Evolutionary conservation across 257 asterid genomes (phyloP), one percentile per base, ranked within the genome.

Genomic region (Osmanthus fragrans): DNA sequence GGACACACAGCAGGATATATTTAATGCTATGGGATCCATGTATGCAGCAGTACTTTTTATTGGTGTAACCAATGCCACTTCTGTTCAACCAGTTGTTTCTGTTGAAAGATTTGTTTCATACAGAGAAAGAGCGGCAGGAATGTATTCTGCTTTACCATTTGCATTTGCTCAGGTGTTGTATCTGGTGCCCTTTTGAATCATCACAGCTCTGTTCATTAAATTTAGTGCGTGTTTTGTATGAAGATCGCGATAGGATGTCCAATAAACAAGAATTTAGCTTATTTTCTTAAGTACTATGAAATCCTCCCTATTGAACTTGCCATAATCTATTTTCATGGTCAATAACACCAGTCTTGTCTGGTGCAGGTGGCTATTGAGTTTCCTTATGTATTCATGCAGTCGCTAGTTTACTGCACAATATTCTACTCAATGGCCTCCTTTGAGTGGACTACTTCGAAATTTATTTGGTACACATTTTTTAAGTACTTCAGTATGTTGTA

Each of bases 1-100:
- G 87, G 97, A 89, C 13, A 79, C 92, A 16, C 97, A 94, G 87
- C 97, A 92, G 85, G 97, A 94, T 82, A 80, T 94, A 82, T 94
- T 94, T 77, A 94, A 94, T 75, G 98, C 98, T 49, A 90, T 94
- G 98, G 97, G 98, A 76, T 90, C 98, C 73, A 83, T 94, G 93
- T 94, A 94, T 69, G 89, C 84, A 3, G 98, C 98, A 29, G 97
- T 94, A 76, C 85, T 94, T 75, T 92, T 94, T 75, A 75, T 94
- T 76, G 98, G 98, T 76, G 76, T 92, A 72, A 94, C 98, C 70
- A 94, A 94, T 73, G 92, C 85, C 81, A 86, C 97, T 75, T 93
- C 98, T 39, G 98, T 89, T 79, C 98, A 92, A 83, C 98, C 98
- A 12, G 97, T 94, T 80, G 93, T 94, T 72, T 90, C 97, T n/a